Base-by-base conservation (phyloP, 1,284 basidiomycete species). In the Volvariella volvacea region DNA sequence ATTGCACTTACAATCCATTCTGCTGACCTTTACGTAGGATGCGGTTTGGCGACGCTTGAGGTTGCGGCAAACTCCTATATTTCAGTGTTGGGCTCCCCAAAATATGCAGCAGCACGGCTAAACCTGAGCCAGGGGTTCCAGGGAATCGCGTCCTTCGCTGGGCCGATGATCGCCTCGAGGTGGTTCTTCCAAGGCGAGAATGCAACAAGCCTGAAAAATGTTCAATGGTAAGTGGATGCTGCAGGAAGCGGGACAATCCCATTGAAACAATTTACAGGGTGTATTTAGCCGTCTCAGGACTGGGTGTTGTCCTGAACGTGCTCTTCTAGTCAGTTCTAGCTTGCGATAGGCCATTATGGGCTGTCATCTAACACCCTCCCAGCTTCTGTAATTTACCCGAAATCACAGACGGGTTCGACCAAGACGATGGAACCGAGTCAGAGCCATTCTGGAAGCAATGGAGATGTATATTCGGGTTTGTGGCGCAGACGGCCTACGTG, bases 41-140 rank as follows among this genome's bases (percentile, higher is more conserved):
- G 85, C 55, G 88, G 88, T 22, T 69, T 88, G 3, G 73, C 76
- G 6, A 76, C 79, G 22, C 66, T 85, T 30, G 80, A 85, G 58
- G 81, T 86, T 17, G 79, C 82, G 0, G 88, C 88, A 46, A 90
- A 89, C 66, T 85, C 82, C 14, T 91, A 91, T 66, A 83, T 91
- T 48, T 66, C 85, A 4, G 76, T 82, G 16, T 65, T 86, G 42
- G 83, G 83, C 31, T 68, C 71, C 4, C 76, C 81, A 19, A 78
- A 79, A 53, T 79, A 83, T 57, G 87, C 88, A 41, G 83, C 85
- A 7, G 81, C 84, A 57, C 76, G 88, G 37, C 72, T 92, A 30
- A 88, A 89, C 58, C 84, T 90, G 58, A 85, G 83, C 43, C 88
- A 91, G 64, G 82, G 83, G 1, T 89, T 87, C 67, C 86, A 90